A percentile compares a stretch with the other conserved stretches of the same genome.
phyloP scores from a whole-genome alignment of 345 rosid species.

The Mercurialis annua region DNA sequence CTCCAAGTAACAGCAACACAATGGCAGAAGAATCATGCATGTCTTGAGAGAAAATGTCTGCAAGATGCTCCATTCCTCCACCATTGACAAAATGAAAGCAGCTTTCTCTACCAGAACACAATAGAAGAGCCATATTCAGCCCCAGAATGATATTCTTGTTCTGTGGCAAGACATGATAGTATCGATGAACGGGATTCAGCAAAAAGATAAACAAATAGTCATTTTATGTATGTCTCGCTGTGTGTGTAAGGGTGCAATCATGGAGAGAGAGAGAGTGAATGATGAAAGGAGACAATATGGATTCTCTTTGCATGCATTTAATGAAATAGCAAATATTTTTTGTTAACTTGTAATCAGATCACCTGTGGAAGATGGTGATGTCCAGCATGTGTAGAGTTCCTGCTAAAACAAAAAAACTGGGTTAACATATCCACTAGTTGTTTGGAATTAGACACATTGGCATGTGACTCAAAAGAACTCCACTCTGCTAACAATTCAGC shows the following conservation, averaged over 20 bases:
- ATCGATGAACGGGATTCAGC: constrained; percentile 20
- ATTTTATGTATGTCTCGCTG: not conserved
- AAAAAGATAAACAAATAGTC: not conserved
- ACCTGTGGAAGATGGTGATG: constrained; percentile 63
- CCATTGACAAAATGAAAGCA: constrained; percentile 85
- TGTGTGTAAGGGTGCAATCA: not conserved
- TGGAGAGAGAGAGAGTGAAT: not conserved
- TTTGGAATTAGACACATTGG: constrained; percentile 53
- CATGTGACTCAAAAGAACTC: constrained; percentile 52
- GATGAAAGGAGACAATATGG: not conserved
- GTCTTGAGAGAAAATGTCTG: constrained; percentile 45
- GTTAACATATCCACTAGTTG: constrained; percentile 60
- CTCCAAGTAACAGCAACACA: constrained; percentile 67
- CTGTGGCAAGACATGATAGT: constrained; percentile 46
- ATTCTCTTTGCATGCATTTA: not conserved
- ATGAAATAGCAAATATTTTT: not conserved
- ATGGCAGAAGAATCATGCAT: constrained; percentile 50
- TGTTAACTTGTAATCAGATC: constrained; percentile 10
- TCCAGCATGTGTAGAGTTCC: constrained; percentile 35
- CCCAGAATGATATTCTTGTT: constrained; percentile 62
- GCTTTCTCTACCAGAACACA: constrained; percentile 88
- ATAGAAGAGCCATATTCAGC: constrained; percentile 60
- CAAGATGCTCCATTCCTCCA: constrained; percentile 79
- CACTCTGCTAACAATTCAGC: constrained; percentile 35
- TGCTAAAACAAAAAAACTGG: constrained; percentile 43